Evolutionary conservation across 2,329 filamentous ascomycete species (phyloP), one percentile per base, ranked within the genome.

Genomic region (Colletotrichum sp.): DNA sequence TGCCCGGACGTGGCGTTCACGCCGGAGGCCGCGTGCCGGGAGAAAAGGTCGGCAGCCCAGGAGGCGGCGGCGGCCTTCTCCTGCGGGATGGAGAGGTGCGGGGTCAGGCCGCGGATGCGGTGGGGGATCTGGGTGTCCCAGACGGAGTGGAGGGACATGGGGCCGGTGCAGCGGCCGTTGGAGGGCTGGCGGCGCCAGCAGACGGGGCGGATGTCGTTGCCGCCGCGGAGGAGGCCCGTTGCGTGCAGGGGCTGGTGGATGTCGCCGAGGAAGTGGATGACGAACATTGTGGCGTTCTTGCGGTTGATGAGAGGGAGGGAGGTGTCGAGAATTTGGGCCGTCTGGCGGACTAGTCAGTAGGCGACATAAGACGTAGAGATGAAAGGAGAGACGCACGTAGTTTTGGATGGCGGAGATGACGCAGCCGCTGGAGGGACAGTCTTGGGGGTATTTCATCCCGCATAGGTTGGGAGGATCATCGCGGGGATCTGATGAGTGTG

Each of bases 301-400:
- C 77, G 78, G 72, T 77, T 78, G 76, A 80, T 77, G 73, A 82
- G 89, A 69, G 73, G 70, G 34, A 76, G 73, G 28, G 64, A 64
- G 5, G 73, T 76, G 48, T 76, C 73, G 32, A 76, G 73, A 21
- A 76, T 76, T 62, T 76, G 73, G 21, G 73, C 62, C 16, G 73
- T 76, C 73, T 76, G 21, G 43, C n/a, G 8, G 9, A 4, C 0
- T 12, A 5, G n/a, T 75, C 8, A 73, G 70, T 34, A 15, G 18
- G 18, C 12, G n/a, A 21, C 9, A 26, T 26, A 1, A 52, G 26
- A 15, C 16, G n/a, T 6, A 61, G 24, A 58, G 26, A 30, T 30
- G 55, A 28, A 30, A 16, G 12, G 28, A 32, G 28, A n/a, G 21
- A n/a, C 62, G 7, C 3, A 75, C 73, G 43, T 75, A 76, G 68